Evolutionary conservation across 2,329 filamentous ascomycete species (phyloP).

Genomic region (Alternaria sp.): DNA sequence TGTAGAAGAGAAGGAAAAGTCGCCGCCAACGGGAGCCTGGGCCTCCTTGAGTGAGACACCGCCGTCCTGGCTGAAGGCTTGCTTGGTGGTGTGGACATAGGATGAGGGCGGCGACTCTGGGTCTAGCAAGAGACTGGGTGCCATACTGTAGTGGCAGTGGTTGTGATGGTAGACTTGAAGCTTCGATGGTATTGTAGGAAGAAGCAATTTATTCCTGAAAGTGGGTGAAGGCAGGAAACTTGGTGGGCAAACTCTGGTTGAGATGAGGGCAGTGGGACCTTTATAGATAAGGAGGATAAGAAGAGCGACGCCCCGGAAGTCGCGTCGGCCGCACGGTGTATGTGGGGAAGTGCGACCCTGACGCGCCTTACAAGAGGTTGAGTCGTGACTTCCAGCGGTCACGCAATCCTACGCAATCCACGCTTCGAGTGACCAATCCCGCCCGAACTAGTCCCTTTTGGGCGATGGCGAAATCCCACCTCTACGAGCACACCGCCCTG

Average conservation of each 20-base stretch:
- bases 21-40: slow-evolving; percentile 23
- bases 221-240: background rate
- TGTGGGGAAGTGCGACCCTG: slow-evolving; percentile 26
- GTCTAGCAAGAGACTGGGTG: slow-evolving; percentile 38
- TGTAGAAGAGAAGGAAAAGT: slow-evolving; percentile 23
- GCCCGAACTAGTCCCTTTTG: slow-evolving; percentile 5
- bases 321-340: slow-evolving; percentile 16
- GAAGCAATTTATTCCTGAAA: background rate
- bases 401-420: slow-evolving; percentile 19
- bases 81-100: slow-evolving; percentile 22
- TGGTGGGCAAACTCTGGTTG: slow-evolving; percentile 1
- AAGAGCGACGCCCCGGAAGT: slow-evolving; percentile 10
- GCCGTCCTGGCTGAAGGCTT: slow-evolving; percentile 24
- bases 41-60: slow-evolving; percentile 29
- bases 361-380: slow-evolving; percentile 8
- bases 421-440: slow-evolving; percentile 2
- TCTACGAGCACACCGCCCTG: slow-evolving; percentile 3
- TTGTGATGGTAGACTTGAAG: background rate
- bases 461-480: slow-evolving; percentile 4
- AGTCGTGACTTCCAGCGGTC: slow-evolving; percentile 11
- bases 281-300: slow-evolving; percentile 20
- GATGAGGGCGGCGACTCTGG: slow-evolving; percentile 28
- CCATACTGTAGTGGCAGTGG: slow-evolving; percentile 28
- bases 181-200: background rate
- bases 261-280: slow-evolving; percentile 14